Evolutionary conservation across 140 eudicot species (phyloP).

Genomic region (Cichorium intybus): DNA sequence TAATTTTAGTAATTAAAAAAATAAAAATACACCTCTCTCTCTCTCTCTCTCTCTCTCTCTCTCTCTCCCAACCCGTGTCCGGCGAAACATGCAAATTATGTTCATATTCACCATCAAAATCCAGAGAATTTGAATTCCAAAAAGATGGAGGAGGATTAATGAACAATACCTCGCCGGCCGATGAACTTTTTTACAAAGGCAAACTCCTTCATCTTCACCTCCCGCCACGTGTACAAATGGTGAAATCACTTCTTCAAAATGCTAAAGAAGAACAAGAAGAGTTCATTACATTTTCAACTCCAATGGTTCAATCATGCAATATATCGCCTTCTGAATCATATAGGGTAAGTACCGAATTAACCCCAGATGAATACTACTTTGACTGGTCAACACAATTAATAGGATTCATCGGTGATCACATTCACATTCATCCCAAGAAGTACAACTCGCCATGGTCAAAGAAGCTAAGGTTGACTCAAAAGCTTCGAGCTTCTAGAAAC

Average conservation of each 20-base stretch:
- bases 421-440: constrained; percentile 35
- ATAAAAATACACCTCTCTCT: too few relatives aligned
- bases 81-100: too few relatives aligned
- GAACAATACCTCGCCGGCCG: constrained; percentile 59
- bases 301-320: constrained; percentile 57
- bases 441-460: constrained; percentile 54
- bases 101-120: constrained; percentile 43
- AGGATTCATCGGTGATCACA: constrained; percentile 40
- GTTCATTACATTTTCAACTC: constrained; percentile 37
- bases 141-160: constrained; percentile 28
- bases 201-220: constrained; percentile 84
- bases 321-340: constrained; percentile 82
- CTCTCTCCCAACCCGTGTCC: too few relatives aligned
- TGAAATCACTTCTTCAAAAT: constrained; percentile 45
- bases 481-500: constrained; percentile 71
- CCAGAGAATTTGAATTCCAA: constrained; percentile 79
- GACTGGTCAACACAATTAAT: constrained; percentile 75
- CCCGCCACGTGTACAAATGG: constrained; percentile 68
- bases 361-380: constrained; percentile 70
- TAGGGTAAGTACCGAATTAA: constrained; percentile 64
- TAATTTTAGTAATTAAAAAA: too few relatives aligned
- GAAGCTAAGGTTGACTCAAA: constrained; percentile 61
- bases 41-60: too few relatives aligned
- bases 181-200: constrained; percentile 86
- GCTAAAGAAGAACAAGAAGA: constrained; percentile 27